phyloP scores from a whole-genome alignment of 805 yeast species.

The Spathaspora hagerdaliae region DNA sequence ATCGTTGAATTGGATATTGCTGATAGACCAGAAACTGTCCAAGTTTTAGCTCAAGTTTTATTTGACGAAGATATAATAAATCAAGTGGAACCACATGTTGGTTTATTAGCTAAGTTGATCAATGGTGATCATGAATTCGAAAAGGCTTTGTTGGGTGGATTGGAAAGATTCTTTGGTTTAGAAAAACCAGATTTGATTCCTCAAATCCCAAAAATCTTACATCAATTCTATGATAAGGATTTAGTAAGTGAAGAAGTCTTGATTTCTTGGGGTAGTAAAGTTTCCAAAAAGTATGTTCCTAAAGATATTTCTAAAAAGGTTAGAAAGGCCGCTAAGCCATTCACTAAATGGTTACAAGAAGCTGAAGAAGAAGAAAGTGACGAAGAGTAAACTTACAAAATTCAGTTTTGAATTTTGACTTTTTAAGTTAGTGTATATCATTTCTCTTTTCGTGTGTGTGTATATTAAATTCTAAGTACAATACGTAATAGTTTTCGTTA shows the following conservation, averaged over 20 bases:
- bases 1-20: conserved; percentile 74
- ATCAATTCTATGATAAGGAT: conserved; percentile 79
- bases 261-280: conserved; percentile 82
- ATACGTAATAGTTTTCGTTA: neutral
- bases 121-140: conserved; percentile 62
- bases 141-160: conserved; percentile 89
- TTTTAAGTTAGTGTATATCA: no score
- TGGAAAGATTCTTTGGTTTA: conserved; percentile 87
- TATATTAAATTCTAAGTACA: no score
- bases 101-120: conserved; percentile 76
- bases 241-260: conserved; percentile 80
- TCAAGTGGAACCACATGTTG: conserved; percentile 73
- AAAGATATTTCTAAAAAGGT: conserved; percentile 91
- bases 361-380: conserved; percentile 79
- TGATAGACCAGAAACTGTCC: conserved; percentile 71
- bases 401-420: no score
- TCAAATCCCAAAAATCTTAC: conserved; percentile 74
- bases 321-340: conserved; percentile 94
- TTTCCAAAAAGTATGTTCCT: conserved; percentile 88
- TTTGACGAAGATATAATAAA: conserved; percentile 73
- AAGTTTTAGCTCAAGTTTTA: conserved; percentile 87
- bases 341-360: conserved; percentile 89
- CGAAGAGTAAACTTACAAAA: conserved; percentile 39
- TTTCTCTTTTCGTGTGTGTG: no score
- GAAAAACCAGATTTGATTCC: conserved; percentile 68